Conservation (phyloP, 108 stramenopile genomes). For the Cylindrotheca fusiformis region DNA sequence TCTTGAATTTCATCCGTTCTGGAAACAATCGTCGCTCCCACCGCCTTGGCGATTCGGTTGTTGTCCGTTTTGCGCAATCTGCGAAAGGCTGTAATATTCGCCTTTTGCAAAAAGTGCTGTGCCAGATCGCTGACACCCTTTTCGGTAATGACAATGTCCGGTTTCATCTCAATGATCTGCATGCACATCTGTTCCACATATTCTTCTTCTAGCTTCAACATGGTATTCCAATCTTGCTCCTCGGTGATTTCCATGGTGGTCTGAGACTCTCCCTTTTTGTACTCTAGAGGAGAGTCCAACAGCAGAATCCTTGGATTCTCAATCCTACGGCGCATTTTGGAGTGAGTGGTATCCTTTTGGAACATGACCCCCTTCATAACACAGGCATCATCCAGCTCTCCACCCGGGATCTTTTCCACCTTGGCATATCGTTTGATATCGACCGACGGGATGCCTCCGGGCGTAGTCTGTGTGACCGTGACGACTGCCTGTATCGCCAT, state of each 20-base stretch:
- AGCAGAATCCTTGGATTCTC: slow-evolving; percentile 98
- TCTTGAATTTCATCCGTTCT: slow-evolving; percentile 99
- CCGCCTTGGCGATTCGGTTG: slow-evolving; percentile 97
- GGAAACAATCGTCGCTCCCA: slow-evolving; percentile 96
- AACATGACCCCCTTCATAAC: slow-evolving; percentile 99
- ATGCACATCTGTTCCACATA: slow-evolving; percentile 99
- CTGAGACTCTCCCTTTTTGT: slow-evolving; percentile 99
- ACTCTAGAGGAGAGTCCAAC: slow-evolving; percentile 98
- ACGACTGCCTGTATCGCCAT: slow-evolving; percentile 97
- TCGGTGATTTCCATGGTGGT: slow-evolving; percentile 99
- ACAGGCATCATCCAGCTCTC: slow-evolving; percentile 90
- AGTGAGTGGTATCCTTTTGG: slow-evolving; percentile 99
- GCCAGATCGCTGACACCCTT: slow-evolving; percentile 99
- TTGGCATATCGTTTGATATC: slow-evolving; percentile 99
- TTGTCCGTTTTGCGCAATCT: slow-evolving; percentile 99
- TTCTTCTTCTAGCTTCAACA: slow-evolving; percentile 99
- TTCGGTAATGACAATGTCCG: slow-evolving; percentile 99
- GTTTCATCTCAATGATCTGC: slow-evolving; percentile 97
- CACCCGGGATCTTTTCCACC: slow-evolving; percentile 99
- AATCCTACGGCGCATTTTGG: slow-evolving; percentile 97
- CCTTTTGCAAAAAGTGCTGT: slow-evolving; percentile 99
- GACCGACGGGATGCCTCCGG: slow-evolving; percentile 46
- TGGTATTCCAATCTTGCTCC: slow-evolving; percentile 98
- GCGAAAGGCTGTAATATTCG: slow-evolving; percentile 96
- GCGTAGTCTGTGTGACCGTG: slow-evolving; percentile 63